These are phyloP conservation scores for Trametes meyenii DNA, from an alignment of 768 basidiomycete species.

Conservation along the genomic window DNA sequence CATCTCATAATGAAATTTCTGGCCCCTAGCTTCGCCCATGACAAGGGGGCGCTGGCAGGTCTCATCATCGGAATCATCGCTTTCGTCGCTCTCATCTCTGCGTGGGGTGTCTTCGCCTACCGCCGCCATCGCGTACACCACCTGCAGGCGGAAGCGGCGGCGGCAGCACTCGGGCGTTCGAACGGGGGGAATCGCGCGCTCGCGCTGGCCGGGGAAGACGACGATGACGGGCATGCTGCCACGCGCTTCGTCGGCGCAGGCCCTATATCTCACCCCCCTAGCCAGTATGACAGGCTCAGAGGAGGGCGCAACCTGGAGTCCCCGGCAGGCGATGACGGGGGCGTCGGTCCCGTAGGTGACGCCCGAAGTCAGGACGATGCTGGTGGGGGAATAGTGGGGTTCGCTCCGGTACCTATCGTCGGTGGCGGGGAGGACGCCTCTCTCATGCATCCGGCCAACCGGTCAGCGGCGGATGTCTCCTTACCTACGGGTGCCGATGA, in stretches of 20 bases:
- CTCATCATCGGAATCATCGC: slow-evolving; percentile 28
- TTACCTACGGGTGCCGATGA: not conserved
- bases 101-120: slow-evolving; percentile 25
- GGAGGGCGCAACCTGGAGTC: slow-evolving; percentile 20
- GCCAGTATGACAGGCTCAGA: slow-evolving; percentile 19
- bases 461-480: slow-evolving; percentile 10
- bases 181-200: slow-evolving; percentile 10
- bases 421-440: slow-evolving; percentile 16
- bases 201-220: slow-evolving; percentile 25
- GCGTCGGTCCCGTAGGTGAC: slow-evolving; percentile 6
- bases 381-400: not conserved
- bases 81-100: slow-evolving; percentile 23
- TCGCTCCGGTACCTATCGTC: slow-evolving; percentile 20
- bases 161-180: slow-evolving; percentile 15
- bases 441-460: slow-evolving; percentile 22
- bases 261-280: slow-evolving; percentile 1
- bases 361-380: slow-evolving; percentile 13
- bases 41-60: slow-evolving; percentile 30
- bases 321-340: slow-evolving; percentile 5
- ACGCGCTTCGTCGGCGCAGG: slow-evolving; percentile 17
- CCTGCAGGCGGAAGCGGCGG: slow-evolving; percentile 24
- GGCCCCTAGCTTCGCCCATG: slow-evolving; percentile 25
- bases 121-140: slow-evolving; percentile 26
- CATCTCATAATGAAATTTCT: not conserved
- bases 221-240: slow-evolving; percentile 1